Evolutionary conservation across 2,329 filamentous ascomycete species (phyloP).

Genomic region (Nakataea oryzae): DNA sequence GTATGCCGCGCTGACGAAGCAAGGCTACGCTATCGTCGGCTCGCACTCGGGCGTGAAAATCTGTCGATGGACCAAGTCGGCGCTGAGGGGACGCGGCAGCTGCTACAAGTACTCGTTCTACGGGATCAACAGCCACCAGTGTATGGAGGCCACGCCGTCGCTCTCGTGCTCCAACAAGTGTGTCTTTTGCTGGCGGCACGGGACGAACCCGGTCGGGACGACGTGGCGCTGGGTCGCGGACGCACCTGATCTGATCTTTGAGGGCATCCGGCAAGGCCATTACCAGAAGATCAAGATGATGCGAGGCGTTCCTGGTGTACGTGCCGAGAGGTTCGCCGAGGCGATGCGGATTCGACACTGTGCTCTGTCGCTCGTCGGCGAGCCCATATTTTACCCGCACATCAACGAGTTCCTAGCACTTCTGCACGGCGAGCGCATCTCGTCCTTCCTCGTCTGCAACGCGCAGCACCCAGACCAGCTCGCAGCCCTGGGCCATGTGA

Average conservation of each 20-base stretch:
- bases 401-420: conserved; percentile 86
- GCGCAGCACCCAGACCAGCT: conserved; percentile 92
- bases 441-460: conserved; percentile 92
- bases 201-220: conserved; percentile 92
- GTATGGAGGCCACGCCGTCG: conserved; percentile 96
- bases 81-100: conserved; percentile 80
- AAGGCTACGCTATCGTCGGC: conserved; percentile 91
- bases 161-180: conserved; percentile 97
- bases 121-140: conserved; percentile 90
- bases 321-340: conserved; percentile 84
- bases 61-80: conserved; percentile 97
- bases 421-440: conserved; percentile 79
- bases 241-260: conserved; percentile 78
- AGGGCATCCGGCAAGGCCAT: conserved; percentile 81
- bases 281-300: conserved; percentile 98
- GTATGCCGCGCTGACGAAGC: conserved; percentile 81
- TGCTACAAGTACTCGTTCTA: conserved; percentile 99
- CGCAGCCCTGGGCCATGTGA: conserved; percentile 71
- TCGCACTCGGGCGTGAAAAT: conserved; percentile 96
- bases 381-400: conserved; percentile 97
- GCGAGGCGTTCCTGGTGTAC: conserved; percentile 83
- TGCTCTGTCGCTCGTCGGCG: conserved; percentile 82
- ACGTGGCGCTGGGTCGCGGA: conserved; percentile 97
- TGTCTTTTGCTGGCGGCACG: conserved; percentile 97
- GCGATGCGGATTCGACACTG: conserved; percentile 91